Base-by-base conservation (phyloP, 2,329 filamentous ascomycete genomes). In the Colletotrichum tabaci region DNA sequence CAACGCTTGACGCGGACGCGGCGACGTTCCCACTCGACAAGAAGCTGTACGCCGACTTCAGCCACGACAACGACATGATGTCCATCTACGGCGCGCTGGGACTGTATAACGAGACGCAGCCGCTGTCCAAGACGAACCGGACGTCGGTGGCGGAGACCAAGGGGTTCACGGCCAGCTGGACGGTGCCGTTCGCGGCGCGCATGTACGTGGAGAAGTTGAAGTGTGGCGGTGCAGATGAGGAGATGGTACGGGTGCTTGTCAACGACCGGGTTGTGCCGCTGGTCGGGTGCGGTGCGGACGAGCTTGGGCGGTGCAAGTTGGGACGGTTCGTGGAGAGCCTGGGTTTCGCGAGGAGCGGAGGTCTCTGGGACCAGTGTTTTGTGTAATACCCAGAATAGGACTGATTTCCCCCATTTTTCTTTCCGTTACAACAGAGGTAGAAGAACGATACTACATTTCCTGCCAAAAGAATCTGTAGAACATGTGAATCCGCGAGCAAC, bases 181-280 rank as follows among this genome's bases (percentile, higher is more conserved):
- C 90, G 0, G 94, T 97, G 21, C 93, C 95, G 0, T 98, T 98
- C 81, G 93, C 88, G 0, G 91, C 90, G 21, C 87, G 95, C 64
- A 88, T 94, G 81, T 97, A 97, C 80, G 89, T 98, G 46, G 95
- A 98, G 86, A 96, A 96, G 86, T 91, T 98, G 89, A 82, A 81
- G 50, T 98, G 95, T 80, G 79, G 79, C 2, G 84, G 73, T 12
- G 66, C 70, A 75, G 75, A 65, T 15, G 80, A 82, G n/a, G 93
- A 96, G 80, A 85, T 92, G 63, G 93, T 98, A 13, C 88, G 95
- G 47, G 86, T 97, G 5, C 82, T 98, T 71, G 85, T 98, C 46
- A 98, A 98, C 81, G 94, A 97, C 77, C 88, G 94, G 30, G 94
- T 98, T 2, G 85, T 95, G 70, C 90, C 91, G 13, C 81, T 97